Conservation (phyloP, 108 stramenopile genomes). For the Pseudonitzschia delicatissima region DNA sequence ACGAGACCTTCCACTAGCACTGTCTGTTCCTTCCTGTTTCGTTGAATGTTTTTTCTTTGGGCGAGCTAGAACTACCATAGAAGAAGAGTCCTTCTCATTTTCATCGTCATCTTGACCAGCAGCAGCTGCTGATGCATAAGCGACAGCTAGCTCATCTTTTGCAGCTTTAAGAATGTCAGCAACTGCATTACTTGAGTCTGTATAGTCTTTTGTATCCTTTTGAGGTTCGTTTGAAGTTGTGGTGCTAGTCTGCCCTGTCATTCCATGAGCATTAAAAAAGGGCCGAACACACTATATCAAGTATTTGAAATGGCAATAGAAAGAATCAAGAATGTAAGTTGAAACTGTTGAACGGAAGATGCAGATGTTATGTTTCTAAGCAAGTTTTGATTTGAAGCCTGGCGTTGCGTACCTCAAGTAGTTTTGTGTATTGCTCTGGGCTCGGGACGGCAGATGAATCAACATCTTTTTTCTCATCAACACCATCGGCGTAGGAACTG, state of each 20-base stretch:
- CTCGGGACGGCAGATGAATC: neutral
- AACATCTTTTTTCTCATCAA: neutral
- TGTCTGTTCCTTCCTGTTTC: conserved; percentile 10
- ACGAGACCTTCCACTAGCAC: conserved; percentile 11
- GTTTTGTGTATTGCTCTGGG: conserved; percentile 28
- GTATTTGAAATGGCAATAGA: conserved; percentile 14
- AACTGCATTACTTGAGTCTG: neutral
- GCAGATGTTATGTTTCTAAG: neutral
- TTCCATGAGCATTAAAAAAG: conserved; percentile 31
- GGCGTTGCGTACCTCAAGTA: conserved; percentile 33
- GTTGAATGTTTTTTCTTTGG: conserved; percentile 47
- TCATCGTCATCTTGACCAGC: conserved; percentile 4
- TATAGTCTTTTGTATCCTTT: neutral
- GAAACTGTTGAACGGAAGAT: neutral
- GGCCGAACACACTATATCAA: conserved; percentile 21
- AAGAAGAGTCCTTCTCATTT: conserved; percentile 54
- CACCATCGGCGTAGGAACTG: neutral
- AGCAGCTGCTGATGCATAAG: neutral
- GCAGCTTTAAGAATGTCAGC: conserved; percentile 2
- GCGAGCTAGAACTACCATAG: conserved; percentile 62
- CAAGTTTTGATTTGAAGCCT: neutral
- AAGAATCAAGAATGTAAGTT: neutral
- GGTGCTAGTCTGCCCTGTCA: neutral
- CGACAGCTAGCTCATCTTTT: conserved; percentile 5
- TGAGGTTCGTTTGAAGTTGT: neutral